These are phyloP conservation scores for Paraphaeosphaeria minitans DNA, from an alignment of 2,329 filamentous ascomycete genomes.

Conservation along the genomic window DNA sequence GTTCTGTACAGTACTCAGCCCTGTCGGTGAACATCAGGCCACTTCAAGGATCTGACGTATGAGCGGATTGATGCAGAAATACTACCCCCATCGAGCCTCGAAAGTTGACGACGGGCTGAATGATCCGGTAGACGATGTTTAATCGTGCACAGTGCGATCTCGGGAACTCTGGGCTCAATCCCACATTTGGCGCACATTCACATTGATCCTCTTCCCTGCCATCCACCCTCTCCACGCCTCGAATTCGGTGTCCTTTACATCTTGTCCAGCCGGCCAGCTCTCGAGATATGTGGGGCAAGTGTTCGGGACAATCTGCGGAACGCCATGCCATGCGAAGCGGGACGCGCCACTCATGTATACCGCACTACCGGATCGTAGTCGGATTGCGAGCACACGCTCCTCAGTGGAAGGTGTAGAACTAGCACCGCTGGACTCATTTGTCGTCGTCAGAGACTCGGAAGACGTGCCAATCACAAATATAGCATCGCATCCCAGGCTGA, in stretches of 20 bases:
- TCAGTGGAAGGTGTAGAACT: not conserved
- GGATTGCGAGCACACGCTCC: slow-evolving; percentile 29
- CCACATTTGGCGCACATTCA: slow-evolving; percentile 91
- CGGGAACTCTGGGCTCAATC: slow-evolving; percentile 41
- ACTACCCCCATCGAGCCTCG: not conserved
- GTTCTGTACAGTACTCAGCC: not conserved
- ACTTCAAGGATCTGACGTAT: not conserved
- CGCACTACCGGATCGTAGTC: slow-evolving; percentile 80
- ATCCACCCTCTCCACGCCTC: slow-evolving; percentile 86
- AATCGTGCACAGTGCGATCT: not conserved
- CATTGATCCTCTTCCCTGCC: slow-evolving; percentile 81
- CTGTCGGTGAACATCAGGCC: not conserved
- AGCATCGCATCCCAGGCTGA: slow-evolving; percentile 89
- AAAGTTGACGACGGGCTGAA: not conserved
- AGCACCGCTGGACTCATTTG: slow-evolving; percentile 35
- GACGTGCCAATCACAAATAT: slow-evolving; percentile 77
- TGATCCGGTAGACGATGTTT: not conserved
- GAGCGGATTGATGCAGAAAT: not conserved
- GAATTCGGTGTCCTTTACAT: slow-evolving; percentile 51
- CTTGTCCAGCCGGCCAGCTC: slow-evolving; percentile 69
- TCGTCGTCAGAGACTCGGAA: not conserved
- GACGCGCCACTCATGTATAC: slow-evolving; percentile 85
- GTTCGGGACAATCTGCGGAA: slow-evolving; percentile 79
- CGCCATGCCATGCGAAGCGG: slow-evolving; percentile 92
- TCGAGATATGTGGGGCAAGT: slow-evolving; percentile 78